These are phyloP conservation scores for Trametes gibbosa DNA, from an alignment of 768 basidiomycete species.

Conservation along the genomic window DNA sequence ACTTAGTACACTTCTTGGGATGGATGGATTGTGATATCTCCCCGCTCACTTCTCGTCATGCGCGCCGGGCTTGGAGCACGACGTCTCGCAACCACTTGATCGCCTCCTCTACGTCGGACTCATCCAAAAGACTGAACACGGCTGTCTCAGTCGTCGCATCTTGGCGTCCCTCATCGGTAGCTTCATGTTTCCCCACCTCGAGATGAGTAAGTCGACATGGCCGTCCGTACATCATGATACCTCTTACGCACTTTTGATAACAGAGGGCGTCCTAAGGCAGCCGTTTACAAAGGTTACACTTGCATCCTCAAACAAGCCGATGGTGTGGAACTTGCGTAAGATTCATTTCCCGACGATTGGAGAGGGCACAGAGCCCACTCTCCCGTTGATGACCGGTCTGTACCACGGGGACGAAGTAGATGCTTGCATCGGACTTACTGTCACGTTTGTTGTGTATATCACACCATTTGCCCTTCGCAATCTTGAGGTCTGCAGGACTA, in stretches of 20 bases:
- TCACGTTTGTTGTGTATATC: too few species aligned
- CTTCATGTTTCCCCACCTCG: slow-evolving; percentile 21
- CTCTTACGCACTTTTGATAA: neutral
- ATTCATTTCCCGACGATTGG: neutral
- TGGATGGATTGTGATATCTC: neutral
- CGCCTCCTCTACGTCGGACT: slow-evolving; percentile 74
- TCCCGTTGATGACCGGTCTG: neutral
- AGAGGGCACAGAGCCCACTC: neutral
- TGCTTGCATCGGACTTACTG: too few species aligned
- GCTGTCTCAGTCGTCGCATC: slow-evolving; percentile 40
- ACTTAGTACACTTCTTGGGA: neutral
- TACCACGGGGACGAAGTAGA: neutral
- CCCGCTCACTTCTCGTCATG: neutral
- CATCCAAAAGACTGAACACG: slow-evolving; percentile 69
- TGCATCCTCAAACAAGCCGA: neutral
- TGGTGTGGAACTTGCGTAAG: neutral
- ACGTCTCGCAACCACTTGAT: slow-evolving; percentile 51
- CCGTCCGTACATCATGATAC: neutral
- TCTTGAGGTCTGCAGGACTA: too few species aligned
- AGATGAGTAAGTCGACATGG: slow-evolving; percentile 16
- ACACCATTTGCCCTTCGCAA: too few species aligned
- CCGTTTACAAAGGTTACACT: neutral
- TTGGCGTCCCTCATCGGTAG: slow-evolving; percentile 1
- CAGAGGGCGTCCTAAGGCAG: neutral
- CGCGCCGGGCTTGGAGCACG: slow-evolving; percentile 25